Evolutionary conservation across 352 stramenopile genomes (phyloP), one percentile per base, ranked within the genome.

Genomic region (Phytophthora syringae): DNA sequence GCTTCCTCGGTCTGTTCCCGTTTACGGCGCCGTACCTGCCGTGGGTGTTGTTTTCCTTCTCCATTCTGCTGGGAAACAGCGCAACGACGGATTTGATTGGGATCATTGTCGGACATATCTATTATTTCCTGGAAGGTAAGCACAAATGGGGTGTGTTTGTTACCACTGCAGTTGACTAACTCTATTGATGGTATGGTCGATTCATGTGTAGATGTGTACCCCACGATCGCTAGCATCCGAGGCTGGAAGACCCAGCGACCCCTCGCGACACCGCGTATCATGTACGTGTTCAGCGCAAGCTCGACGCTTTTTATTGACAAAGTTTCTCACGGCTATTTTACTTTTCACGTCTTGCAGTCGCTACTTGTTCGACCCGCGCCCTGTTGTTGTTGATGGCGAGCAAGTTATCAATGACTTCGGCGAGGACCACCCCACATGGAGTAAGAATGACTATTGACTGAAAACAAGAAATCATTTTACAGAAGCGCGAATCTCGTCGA

Each of bases 61-160:
- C 92, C 21, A 88, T 99, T 52, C 64, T 99, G 43, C 72, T 99
- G 18, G 97, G 97, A 66, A 98, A 97, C 70, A 96, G 88, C 34
- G 84, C 97, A 0, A 98, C 91, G n/a, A 98, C 97, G 36, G 97
- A 99, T 73, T 74, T 99, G 51, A 99, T 99, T 66, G 98, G 98
- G n/a, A 99, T 99, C 68, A 90, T 97, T 54, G 97, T 99, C 18
- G 98, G 98, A 5, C 98, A 99, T 88, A 93, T 97, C 18, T 99
- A 99, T 83, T 99, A 99, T 77, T 99, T 99, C 80, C 83, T 99
- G 48, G 97, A 99, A 88, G 88, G 88, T 93, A 34, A 13, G 64
- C 52, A 27, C 20, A 47, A 25, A 24, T 21, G 28, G 15, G 3
- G 25, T 53, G 25, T 3, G 44, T 39, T 39, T 11, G 18, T 51